Conservation (phyloP, 1,139 yeast genomes). For the Blastobotrys buckinghamii region DNA sequence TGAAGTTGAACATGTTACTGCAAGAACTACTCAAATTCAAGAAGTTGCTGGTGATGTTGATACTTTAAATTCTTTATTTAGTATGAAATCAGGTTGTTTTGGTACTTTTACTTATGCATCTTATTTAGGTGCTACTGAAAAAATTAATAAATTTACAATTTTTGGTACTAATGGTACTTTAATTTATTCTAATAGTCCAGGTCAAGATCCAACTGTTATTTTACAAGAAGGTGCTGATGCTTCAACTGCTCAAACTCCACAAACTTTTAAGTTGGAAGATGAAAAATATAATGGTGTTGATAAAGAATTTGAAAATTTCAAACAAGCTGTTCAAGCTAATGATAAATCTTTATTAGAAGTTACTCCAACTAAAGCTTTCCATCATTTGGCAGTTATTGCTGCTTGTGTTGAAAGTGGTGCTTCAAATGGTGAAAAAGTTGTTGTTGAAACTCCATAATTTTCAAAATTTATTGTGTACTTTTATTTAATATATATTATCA, state of each 20-base stretch:
- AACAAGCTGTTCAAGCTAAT: conserved; percentile 57
- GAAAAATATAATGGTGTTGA: conserved; percentile 55
- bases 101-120: conserved; percentile 91
- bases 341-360: conserved; percentile 56
- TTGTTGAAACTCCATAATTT: conserved; percentile 37
- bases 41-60: conserved; percentile 77
- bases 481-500: background rate
- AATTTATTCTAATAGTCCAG: conserved; percentile 55
- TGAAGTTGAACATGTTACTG: conserved; percentile 59
- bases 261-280: conserved; percentile 40
- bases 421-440: conserved; percentile 51
- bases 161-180: conserved; percentile 76
- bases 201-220: conserved; percentile 43
- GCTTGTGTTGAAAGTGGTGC: conserved; percentile 73
- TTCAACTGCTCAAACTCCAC: conserved; percentile 40
- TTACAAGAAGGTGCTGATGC: conserved; percentile 43
- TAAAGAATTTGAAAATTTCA: conserved; percentile 69
- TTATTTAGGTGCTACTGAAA: conserved; percentile 80
- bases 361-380: conserved; percentile 71
- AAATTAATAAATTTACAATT: conserved; percentile 58
- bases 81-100: conserved; percentile 56
- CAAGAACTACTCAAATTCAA: conserved; percentile 68
- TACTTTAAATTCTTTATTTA: conserved; percentile 62
- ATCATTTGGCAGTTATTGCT: conserved; percentile 82
- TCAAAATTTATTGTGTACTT: background rate